Evolutionary conservation across 2,329 filamentous ascomycete species (phyloP).

Genomic region (Penicillium sp.): DNA sequence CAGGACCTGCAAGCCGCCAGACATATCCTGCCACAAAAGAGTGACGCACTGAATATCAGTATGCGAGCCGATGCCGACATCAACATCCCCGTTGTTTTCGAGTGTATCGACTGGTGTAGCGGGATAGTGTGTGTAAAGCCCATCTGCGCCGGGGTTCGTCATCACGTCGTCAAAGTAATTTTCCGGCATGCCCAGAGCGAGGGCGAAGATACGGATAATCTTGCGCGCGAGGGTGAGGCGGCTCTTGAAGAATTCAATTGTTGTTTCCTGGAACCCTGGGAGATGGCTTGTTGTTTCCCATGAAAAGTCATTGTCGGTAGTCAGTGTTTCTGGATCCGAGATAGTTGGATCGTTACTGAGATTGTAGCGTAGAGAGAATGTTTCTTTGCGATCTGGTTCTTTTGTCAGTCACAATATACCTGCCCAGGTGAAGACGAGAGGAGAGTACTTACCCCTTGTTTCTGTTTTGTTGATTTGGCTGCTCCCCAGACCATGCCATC

Average conservation of each 20-base stretch:
- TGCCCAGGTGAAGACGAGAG: conserved; percentile 7
- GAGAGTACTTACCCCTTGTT: conserved; percentile 35
- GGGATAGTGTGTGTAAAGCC: conserved; percentile 49
- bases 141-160: conserved; percentile 50
- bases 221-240: conserved; percentile 51
- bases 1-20: conserved; percentile 47
- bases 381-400: conserved; percentile 51
- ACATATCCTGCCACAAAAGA: conserved; percentile 46
- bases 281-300: conserved; percentile 53
- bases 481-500: conserved; percentile 40
- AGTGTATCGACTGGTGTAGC: conserved; percentile 33
- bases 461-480: conserved; percentile 33
- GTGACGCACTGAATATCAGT: conserved; percentile 53
- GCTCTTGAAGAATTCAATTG: conserved; percentile 21
- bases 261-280: conserved; percentile 29
- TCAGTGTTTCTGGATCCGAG: conserved; percentile 43
- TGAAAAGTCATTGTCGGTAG: conserved; percentile 51
- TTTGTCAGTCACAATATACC: not conserved
- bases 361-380: conserved; percentile 54
- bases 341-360: conserved; percentile 52
- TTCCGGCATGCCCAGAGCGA: conserved; percentile 55
- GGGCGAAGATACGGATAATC: conserved; percentile 54
- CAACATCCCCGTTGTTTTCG: conserved; percentile 13
- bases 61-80: conserved; percentile 49
- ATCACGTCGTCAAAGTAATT: conserved; percentile 56